A percentile compares a stretch with the other conserved stretches of the same genome.
phyloP scores from a whole-genome alignment of 179 eudicot genomes.

The Heliamphora pulchella region DNA sequence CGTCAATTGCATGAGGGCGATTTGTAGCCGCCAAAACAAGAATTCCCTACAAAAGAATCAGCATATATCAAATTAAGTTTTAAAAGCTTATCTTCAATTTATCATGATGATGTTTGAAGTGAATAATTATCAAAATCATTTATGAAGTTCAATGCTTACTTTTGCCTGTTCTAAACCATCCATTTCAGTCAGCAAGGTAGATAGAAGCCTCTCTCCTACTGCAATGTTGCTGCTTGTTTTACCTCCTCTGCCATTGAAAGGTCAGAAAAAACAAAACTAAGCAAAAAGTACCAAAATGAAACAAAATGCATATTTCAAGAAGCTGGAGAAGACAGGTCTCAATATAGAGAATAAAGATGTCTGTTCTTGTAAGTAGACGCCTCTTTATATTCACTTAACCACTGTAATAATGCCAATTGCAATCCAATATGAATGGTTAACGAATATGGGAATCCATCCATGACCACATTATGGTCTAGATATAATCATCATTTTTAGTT shows the following conservation, averaged over 20 bases:
- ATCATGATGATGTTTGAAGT: not conserved
- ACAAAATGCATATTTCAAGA: not conserved
- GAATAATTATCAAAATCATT: not conserved
- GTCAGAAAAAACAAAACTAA: constrained; percentile 8
- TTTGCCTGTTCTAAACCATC: constrained; percentile 87
- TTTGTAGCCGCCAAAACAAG: constrained; percentile 97
- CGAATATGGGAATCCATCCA: not conserved
- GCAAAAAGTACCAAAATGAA: not conserved
- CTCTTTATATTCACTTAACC: not conserved
- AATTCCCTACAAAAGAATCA: constrained; percentile 55
- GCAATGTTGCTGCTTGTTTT: constrained; percentile 57
- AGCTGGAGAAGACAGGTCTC: not conserved
- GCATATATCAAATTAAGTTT: not conserved
- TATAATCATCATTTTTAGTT: not conserved
- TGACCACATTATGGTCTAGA: not conserved
- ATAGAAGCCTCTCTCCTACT: constrained; percentile 85
- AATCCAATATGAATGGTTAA: not conserved
- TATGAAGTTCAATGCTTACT: constrained; percentile 30
- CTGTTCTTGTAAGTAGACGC: not conserved
- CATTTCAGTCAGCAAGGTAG: constrained; percentile 93
- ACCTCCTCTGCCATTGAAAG: constrained; percentile 54
- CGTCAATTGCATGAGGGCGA: constrained; percentile 88
- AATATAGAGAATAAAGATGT: not conserved
- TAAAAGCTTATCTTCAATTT: not conserved
- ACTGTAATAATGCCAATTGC: not conserved